Evolutionary conservation across 768 basidiomycete species (phyloP).

Genomic region (Psilocybe sp.): DNA sequence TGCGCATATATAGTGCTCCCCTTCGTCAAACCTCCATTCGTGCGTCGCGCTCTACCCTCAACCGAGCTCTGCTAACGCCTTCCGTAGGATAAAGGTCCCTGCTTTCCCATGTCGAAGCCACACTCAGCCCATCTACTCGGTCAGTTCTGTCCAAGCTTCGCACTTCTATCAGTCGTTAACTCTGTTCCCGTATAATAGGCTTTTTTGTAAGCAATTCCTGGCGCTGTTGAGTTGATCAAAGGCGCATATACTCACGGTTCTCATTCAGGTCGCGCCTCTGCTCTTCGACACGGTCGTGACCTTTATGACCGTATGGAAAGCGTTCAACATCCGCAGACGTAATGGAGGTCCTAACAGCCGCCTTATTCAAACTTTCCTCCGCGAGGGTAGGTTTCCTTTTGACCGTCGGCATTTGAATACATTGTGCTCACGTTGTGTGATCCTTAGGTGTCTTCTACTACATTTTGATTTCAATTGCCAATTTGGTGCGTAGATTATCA

Average conservation of each 20-base stretch:
- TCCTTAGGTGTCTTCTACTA: slow-evolving; percentile 76
- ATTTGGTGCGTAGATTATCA: slow-evolving; percentile 43
- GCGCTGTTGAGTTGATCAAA: background rate
- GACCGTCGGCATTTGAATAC: background rate
- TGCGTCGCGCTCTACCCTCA: slow-evolving; percentile 25
- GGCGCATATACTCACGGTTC: slow-evolving; percentile 5
- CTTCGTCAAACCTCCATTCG: slow-evolving; percentile 62
- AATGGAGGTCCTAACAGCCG: slow-evolving; percentile 76
- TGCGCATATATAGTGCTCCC: slow-evolving; percentile 48
- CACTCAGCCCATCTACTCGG: slow-evolving; percentile 82
- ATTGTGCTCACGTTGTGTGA: slow-evolving; percentile 1
- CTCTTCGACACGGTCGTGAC: slow-evolving; percentile 81
- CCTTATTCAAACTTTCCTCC: slow-evolving; percentile 80
- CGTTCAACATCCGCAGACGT: slow-evolving; percentile 70
- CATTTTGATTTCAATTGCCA: slow-evolving; percentile 82
- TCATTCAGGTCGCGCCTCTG: slow-evolving; percentile 70
- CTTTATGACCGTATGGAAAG: slow-evolving; percentile 77
- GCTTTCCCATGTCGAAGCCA: slow-evolving; percentile 79
- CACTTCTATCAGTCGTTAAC: slow-evolving; percentile 7
- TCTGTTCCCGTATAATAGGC: slow-evolving; percentile 28
- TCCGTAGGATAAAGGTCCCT: slow-evolving; percentile 55
- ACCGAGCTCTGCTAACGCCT: background rate
- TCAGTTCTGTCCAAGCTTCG: slow-evolving; percentile 25
- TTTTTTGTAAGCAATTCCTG: slow-evolving; percentile 48
- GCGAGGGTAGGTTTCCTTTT: slow-evolving; percentile 53